Evolutionary conservation across 2,329 filamentous ascomycete species (phyloP).

Genomic region (Talaromyces sp.): DNA sequence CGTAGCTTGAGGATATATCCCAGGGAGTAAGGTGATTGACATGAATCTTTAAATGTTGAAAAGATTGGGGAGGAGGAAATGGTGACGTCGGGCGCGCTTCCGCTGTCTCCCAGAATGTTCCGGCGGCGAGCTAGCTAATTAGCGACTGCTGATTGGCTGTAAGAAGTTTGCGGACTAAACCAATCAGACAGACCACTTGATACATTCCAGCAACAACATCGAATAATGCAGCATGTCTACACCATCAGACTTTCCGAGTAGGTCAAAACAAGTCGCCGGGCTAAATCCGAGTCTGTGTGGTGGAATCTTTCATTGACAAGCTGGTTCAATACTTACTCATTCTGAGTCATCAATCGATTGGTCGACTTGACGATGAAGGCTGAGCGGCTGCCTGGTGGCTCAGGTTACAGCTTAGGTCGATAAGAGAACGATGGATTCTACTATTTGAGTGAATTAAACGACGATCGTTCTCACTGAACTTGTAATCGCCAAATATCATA

Average conservation of each 20-base stretch:
- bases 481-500: neutral
- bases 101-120: constrained; percentile 6
- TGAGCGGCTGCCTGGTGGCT: neutral
- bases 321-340: neutral
- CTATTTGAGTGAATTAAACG: neutral
- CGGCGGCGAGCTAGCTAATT: constrained; percentile 7
- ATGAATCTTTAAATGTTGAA: neutral
- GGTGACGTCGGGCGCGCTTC: constrained; percentile 14
- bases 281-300: neutral
- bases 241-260: neutral
- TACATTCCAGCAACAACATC: neutral
- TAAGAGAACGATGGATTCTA: neutral
- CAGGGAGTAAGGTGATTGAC: neutral
- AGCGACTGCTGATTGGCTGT: constrained; percentile 5
- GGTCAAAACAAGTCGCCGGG: neutral
- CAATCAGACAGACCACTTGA: neutral
- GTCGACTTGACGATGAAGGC: neutral
- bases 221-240: neutral
- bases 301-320: neutral
- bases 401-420: neutral
- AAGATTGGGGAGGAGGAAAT: neutral
- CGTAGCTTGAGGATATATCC: neutral
- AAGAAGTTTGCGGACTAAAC: neutral
- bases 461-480: neutral
- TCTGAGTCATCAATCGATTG: constrained; percentile 9